Base-by-base conservation (phyloP, 2,329 filamentous ascomycete genomes). In the Neocatenulostroma microsporum region DNA sequence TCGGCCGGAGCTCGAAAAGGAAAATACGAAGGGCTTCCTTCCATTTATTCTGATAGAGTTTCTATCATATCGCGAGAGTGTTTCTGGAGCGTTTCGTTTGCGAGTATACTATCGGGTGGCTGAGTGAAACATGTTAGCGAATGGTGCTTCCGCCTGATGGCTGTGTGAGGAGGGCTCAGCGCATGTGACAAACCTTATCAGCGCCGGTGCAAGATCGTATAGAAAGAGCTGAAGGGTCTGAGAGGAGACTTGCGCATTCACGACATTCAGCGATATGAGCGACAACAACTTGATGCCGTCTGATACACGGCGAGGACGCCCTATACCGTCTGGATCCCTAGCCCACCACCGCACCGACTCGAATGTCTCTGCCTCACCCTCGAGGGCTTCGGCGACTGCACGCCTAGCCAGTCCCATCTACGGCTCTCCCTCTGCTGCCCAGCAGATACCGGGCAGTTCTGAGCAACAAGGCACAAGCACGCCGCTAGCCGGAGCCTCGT, bases 401-500 rank as follows among this genome's bases (percentile, higher is more conserved):
- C 50, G 50, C 23, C 41, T 58, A 26, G 56, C 51, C 2, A 49
- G 41, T 15, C 53, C 56, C 23, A 39, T 54, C 20, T 37, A 32
- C 23, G 50, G 45, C 12, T 51, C 53, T 18, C 50, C 47, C 18
- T 42, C 36, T 25, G 37, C 41, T 19, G 36, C 40, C 28, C 38
- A 25, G 37, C 46, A 27, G 36, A 39, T 35, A 41, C 43, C 40
- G 18, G 34, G 20, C 27, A 32, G 34, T 27, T 21, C 54, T 51
- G 54, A 54, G 48, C 46, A 61, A 76, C 40, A 72, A 76, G 24
- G 79, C 81, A 27, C 70, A 36, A 62, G 77, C 39, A 72, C 78
- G 25, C 80, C 84, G 24, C 70, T 93, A 76, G 41, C 72, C 73
- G 36, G 76, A 61, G 42, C 68, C 64, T 46, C 61, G 61, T 38